Conservation (phyloP, 2,329 filamentous ascomycete genomes). For the Fusarium sp. region DNA sequence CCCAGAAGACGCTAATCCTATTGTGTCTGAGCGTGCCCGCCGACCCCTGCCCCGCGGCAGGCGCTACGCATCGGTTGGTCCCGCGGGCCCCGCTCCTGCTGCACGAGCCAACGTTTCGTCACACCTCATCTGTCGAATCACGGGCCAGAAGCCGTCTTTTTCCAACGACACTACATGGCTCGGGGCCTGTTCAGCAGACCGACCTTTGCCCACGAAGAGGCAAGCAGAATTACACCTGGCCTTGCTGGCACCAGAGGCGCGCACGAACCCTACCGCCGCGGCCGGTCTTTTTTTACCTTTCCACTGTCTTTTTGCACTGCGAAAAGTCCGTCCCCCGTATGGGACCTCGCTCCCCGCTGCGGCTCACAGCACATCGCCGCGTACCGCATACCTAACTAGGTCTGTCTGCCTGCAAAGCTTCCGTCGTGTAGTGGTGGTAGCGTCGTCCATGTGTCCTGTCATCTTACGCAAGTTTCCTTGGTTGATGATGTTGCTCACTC, state of each 20-base stretch:
- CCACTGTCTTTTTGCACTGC: neutral
- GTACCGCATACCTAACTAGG: conserved; percentile 19
- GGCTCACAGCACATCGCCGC: conserved; percentile 22
- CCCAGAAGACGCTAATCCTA: neutral
- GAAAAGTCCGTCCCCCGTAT: conserved; percentile 12
- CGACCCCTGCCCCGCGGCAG: conserved; percentile 45
- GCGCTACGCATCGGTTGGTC: conserved; percentile 59
- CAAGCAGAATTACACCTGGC: conserved; percentile 12
- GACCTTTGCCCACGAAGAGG: conserved; percentile 30
- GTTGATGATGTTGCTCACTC: neutral
- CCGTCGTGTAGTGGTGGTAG: conserved; percentile 22
- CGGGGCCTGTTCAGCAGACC: conserved; percentile 40
- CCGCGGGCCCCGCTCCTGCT: conserved; percentile 60
- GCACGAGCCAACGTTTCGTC: conserved; percentile 59
- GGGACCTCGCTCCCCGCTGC: conserved; percentile 16
- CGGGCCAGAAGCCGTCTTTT: conserved; percentile 34
- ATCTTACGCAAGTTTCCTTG: conserved; percentile 15
- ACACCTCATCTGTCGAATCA: conserved; percentile 57
- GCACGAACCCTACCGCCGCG: conserved; percentile 37
- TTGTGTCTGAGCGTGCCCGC: neutral
- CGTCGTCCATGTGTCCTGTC: conserved; percentile 7
- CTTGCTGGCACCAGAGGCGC: conserved; percentile 23
- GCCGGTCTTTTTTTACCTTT: neutral
- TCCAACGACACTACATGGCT: conserved; percentile 39
- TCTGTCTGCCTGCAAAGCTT: neutral